Evolutionary conservation across 257 asterid genomes (phyloP).

Genomic region (Anisodus tanguticus): DNA sequence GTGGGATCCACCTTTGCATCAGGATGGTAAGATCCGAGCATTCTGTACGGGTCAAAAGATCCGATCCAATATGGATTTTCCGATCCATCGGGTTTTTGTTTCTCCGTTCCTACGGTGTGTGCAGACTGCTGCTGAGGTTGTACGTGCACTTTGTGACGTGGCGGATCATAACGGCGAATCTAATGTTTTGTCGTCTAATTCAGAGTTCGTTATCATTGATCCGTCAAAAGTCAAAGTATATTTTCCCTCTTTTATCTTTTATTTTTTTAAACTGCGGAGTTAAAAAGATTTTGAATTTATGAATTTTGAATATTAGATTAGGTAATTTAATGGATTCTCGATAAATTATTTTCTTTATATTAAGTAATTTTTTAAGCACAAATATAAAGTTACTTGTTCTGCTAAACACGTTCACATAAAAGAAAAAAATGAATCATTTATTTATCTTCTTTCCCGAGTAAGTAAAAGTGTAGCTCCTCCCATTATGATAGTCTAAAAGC

Average conservation of each 20-base stretch:
- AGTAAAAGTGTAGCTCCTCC: neutral
- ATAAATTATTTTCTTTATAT: no score
- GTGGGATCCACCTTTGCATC: slow-evolving; percentile 91
- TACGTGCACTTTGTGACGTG: slow-evolving; percentile 65
- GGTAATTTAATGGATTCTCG: no score
- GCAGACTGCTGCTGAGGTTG: slow-evolving; percentile 78
- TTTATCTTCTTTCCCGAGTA: no score
- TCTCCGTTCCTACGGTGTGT: slow-evolving; percentile 91
- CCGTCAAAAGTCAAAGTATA: slow-evolving; percentile 77
- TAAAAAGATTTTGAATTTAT: no score
- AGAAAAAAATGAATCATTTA: no score
- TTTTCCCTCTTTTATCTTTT: neutral
- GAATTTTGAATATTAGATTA: no score
- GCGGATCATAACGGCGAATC: slow-evolving; percentile 52
- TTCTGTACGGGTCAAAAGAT: slow-evolving; percentile 68
- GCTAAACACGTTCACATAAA: neutral
- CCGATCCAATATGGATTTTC: slow-evolving; percentile 47
- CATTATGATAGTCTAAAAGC: neutral
- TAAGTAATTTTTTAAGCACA: no score
- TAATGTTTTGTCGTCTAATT: slow-evolving; percentile 39
- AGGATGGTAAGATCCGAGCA: slow-evolving; percentile 75
- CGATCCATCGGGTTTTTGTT: slow-evolving; percentile 80
- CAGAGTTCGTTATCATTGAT: slow-evolving; percentile 63
- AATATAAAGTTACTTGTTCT: no score
- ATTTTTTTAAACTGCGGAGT: neutral